Conservation (phyloP, 2,329 filamentous ascomycete genomes). For the Pleurostoma richardsiae region DNA sequence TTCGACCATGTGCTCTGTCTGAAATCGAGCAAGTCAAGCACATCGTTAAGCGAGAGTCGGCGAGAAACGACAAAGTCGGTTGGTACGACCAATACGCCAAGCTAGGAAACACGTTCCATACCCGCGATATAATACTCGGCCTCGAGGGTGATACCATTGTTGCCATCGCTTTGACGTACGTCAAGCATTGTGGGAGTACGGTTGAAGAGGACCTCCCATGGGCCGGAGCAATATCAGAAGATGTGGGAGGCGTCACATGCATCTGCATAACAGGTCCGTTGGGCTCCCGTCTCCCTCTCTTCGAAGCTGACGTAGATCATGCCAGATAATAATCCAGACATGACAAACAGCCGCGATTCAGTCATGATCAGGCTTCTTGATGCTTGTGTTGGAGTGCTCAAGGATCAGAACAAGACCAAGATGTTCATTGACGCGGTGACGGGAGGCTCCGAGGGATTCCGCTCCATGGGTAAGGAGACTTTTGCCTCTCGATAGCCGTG, state of each 20-base stretch:
- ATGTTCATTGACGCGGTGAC: conserved; percentile 53
- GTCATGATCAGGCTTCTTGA: conserved; percentile 50
- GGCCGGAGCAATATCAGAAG: conserved; percentile 41
- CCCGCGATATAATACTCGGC: conserved; percentile 50
- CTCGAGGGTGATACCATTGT: conserved; percentile 43
- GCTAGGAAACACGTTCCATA: conserved; percentile 39
- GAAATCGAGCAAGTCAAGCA: conserved; percentile 43
- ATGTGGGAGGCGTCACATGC: conserved; percentile 55
- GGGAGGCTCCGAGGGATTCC: conserved; percentile 43
- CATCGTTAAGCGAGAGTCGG: conserved; percentile 43
- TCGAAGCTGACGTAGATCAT: no score
- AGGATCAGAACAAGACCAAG: conserved; percentile 42
- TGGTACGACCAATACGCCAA: conserved; percentile 57
- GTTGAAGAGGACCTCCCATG: conserved; percentile 49
- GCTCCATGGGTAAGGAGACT: conserved; percentile 42
- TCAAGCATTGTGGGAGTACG: conserved; percentile 37
- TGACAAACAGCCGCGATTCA: conserved; percentile 38
- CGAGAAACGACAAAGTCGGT: conserved; percentile 41
- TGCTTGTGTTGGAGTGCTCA: conserved; percentile 42
- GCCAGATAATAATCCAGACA: conserved; percentile 36
- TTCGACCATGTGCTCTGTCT: conserved; percentile 36
- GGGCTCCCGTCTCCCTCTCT: no score
- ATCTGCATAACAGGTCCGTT: conserved; percentile 51
- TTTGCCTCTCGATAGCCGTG: not conserved
- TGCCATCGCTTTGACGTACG: conserved; percentile 50